A percentile compares a stretch with the other conserved stretches of the same genome.
These are phyloP conservation scores for Sclerotinia subarctica DNA, from an alignment of 2,329 filamentous ascomycete species.

Conservation along the genomic window DNA sequence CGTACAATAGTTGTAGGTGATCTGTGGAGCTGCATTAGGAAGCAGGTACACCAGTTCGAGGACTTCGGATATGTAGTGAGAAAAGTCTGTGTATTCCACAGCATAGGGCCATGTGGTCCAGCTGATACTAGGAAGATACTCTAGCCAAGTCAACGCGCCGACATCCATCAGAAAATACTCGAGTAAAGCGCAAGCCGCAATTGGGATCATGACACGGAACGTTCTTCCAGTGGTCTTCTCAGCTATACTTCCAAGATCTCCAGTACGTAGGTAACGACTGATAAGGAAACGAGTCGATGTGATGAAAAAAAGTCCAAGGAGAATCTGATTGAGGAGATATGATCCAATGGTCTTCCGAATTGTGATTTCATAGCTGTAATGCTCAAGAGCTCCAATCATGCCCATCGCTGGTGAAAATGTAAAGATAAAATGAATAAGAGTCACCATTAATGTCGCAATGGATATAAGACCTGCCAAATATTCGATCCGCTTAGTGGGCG, in stretches of 20 bases:
- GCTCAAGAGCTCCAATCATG: conserved; percentile 37
- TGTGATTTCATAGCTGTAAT: conserved; percentile 43
- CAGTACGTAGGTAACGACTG: conserved; percentile 43
- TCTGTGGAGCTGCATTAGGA: conserved; percentile 47
- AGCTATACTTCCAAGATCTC: conserved; percentile 44
- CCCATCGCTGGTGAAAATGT: conserved; percentile 44
- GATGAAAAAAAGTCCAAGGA: conserved; percentile 50
- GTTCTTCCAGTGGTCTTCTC: conserved; percentile 45
- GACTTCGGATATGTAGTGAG: conserved; percentile 44
- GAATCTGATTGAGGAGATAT: conserved; percentile 46
- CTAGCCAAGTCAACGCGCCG: conserved; percentile 43
- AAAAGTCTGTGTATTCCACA: conserved; percentile 41
- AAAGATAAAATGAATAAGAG: conserved; percentile 45
- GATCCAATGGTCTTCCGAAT: conserved; percentile 43
- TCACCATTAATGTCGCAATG: conserved; percentile 45
- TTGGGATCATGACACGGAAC: conserved; percentile 46
- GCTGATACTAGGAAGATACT: conserved; percentile 46
- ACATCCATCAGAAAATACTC: conserved; percentile 48
- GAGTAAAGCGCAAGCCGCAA: conserved; percentile 43
- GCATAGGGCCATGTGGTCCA: conserved; percentile 49
- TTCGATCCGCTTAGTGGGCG: conserved; percentile 40
- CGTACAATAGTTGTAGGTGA: conserved; percentile 48
- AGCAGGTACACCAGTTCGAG: conserved; percentile 46
- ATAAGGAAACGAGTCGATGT: conserved; percentile 47
- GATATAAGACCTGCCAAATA: conserved; percentile 47